Conservation (phyloP, 2,329 filamentous ascomycete genomes). For the Sporothrix inflata region DNA sequence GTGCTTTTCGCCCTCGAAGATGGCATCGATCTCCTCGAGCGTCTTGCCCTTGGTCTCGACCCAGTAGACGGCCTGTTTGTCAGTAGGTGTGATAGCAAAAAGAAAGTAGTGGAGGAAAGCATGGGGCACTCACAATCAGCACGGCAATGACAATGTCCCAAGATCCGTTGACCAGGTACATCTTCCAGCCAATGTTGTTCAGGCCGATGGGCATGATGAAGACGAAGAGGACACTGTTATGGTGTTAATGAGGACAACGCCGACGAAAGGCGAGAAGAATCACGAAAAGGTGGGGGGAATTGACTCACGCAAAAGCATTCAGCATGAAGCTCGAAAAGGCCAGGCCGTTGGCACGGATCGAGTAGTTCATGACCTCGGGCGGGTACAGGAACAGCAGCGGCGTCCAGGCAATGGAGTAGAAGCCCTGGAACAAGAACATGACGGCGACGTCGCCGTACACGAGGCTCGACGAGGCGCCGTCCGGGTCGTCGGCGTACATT, state of each 20-base stretch:
- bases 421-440: slow-evolving; percentile 57
- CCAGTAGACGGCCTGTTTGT: slow-evolving; percentile 40
- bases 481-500: slow-evolving; percentile 40
- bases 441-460: slow-evolving; percentile 50
- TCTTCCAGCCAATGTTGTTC: slow-evolving; percentile 49
- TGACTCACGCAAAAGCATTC: slow-evolving; percentile 40
- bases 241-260: background rate
- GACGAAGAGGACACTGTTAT: slow-evolving; percentile 28
- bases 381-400: slow-evolving; percentile 54
- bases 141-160: slow-evolving; percentile 47
- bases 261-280: slow-evolving; percentile 5
- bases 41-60: slow-evolving; percentile 46
- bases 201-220: slow-evolving; percentile 48
- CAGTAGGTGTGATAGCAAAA: background rate
- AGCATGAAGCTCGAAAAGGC: slow-evolving; percentile 43
- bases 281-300: background rate
- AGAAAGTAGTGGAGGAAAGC: background rate
- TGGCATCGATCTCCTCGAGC: slow-evolving; percentile 44
- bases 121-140: slow-evolving; percentile 43
- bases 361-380: slow-evolving; percentile 54
- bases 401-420: slow-evolving; percentile 56
- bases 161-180: slow-evolving; percentile 52
- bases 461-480: slow-evolving; percentile 36
- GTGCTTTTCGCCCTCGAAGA: slow-evolving; percentile 44
- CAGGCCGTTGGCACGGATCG: slow-evolving; percentile 53